Evolutionary conservation across 495 filamentous ascomycete species (phyloP), one percentile per base, ranked within the genome.

Genomic region (Apodospora peruviana): DNA sequence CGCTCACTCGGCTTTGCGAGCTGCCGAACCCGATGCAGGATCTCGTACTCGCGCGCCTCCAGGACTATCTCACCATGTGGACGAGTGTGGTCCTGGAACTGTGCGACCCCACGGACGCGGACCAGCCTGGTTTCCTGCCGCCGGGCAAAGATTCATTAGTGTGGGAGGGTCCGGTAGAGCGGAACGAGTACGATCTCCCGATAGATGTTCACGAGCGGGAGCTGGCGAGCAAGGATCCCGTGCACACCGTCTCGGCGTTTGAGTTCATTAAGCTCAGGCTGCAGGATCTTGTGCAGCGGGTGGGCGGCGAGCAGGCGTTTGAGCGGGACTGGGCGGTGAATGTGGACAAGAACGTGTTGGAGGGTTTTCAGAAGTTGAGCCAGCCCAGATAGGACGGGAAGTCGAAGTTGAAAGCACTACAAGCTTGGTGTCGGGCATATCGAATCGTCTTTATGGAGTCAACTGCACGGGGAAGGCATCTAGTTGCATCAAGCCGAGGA

Each of bases 301-400:
- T 74, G 49, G 91, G 91, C 3, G 90, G 91, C 2, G 78, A 81
- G 43, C 76, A 84, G 57, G 71, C 65, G 14, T 96, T 96, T 65
- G 75, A 84, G 65, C 75, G 79, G 38, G 76, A 87, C 38, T 96
- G 86, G 85, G 65, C 87, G n/a, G 75, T 75, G n/a, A 88, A 94
- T 71, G 88, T 96, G 27, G 93, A 97, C 68, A 71, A 74, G 36
- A 83, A 94, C 36, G 87, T 97, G 2, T 54, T 95, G 45, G 59
- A 60, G 16, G 82, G 75, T 1, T 98, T 95, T 43, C 64, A 71
- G 50, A 25, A 34, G 48, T 23, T 70, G 24, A 57, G 55, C 29
- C 40, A 53, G 45, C 48, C 50, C n/a, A 38, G 45, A 21, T 22
- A 32, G 24, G 16, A 9, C 12, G 40, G 20, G 16, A 24, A n/a